A percentile compares a stretch with the other conserved stretches of the same genome.
phyloP scores from a whole-genome alignment of 2,329 filamentous ascomycete genomes.

The Seiridium cupressi region DNA sequence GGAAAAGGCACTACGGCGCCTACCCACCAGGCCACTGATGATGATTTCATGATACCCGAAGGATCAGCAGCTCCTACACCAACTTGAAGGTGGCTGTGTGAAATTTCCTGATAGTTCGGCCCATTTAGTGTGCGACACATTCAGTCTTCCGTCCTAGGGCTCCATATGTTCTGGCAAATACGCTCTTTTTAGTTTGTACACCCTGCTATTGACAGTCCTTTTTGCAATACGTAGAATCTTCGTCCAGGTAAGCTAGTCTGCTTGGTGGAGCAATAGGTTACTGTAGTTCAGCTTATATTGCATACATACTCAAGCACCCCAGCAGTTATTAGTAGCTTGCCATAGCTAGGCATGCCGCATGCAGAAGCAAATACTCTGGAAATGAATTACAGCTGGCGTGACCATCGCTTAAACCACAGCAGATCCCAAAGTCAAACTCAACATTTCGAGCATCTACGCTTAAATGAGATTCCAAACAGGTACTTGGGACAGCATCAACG shows the following conservation, averaged over 20 bases:
- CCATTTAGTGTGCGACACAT: background rate
- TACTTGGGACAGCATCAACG: no score
- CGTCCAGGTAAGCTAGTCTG: background rate
- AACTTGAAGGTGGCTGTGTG: background rate
- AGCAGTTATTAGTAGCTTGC: background rate
- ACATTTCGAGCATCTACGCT: no score
- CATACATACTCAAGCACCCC: background rate
- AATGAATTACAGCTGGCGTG: no score
- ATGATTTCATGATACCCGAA: background rate
- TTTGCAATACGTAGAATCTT: background rate
- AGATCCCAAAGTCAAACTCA: no score
- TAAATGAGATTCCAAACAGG: no score
- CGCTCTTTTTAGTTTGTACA: background rate
- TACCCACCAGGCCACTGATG: background rate
- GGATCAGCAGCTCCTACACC: conserved; percentile 1
- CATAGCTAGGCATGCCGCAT: no score
- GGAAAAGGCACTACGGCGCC: background rate
- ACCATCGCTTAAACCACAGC: no score
- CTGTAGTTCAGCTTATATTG: background rate
- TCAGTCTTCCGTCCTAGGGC: background rate
- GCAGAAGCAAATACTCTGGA: no score
- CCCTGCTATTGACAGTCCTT: background rate
- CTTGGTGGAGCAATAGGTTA: background rate
- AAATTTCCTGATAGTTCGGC: background rate
- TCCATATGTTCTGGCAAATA: background rate